Evolutionary conservation across 2,329 filamentous ascomycete species (phyloP), one percentile per base, ranked within the genome.

Genomic region (Amylocarpus encephaloides): DNA sequence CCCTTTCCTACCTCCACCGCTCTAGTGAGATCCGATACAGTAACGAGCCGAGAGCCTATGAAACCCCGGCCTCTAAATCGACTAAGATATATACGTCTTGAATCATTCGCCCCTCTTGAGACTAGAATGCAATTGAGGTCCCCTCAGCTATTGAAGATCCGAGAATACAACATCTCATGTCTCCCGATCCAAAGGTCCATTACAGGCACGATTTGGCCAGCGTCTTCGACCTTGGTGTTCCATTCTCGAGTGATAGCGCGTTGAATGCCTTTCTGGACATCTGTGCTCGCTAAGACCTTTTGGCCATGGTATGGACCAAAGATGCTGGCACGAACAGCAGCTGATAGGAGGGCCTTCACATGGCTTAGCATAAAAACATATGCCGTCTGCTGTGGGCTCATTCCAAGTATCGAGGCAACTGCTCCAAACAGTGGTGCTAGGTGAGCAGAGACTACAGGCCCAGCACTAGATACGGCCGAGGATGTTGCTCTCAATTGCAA

Each of bases 131-230:
- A 26, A 26, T 26, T 29, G 30, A 19, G 15, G 6, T n/a, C n/a
- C 41, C 13, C 12, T 64, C 62, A 92, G 60, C 86, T 91, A 68
- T 93, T 93, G 64, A 93, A 93, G 48, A 93, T 92, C 60, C 88
- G 80, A 51, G 86, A 91, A 67, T 93, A 93, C 56, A 93, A 67
- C 64, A 88, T 72, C 73, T 93, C 88, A 67, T 93, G 88, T 64
- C 88, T 76, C 3, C 88, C 88, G 62, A 90, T 76, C 87, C 88
- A 93, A 30, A 93, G 66, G 70, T 93, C 88, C 78, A 92, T 82
- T 1, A 83, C 77, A 1, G 88, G 88, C 54, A 89, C 82, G 49
- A 73, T 82, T 71, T 92, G 86, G 5, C 84, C 86, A 3, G 87
- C 86, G 55, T 83, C 77, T 50, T 86, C 82, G 0, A 84, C 71